phyloP scores from a whole-genome alignment of 2,329 filamentous ascomycete species.

The Teratosphaeria gauchensis region DNA sequence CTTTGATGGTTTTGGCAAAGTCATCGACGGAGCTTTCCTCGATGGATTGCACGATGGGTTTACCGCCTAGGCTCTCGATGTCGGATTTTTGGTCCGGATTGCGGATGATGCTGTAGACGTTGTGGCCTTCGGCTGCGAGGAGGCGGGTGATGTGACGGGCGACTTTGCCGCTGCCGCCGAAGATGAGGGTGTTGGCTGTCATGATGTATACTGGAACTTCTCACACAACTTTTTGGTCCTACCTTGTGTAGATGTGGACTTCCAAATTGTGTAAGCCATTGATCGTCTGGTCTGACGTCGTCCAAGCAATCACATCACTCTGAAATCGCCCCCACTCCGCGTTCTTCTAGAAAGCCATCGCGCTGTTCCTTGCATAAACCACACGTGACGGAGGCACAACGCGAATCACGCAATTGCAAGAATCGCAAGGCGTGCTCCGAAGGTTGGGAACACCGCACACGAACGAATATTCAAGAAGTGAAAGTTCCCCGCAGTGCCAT shows the following conservation, averaged over 20 bases:
- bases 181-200: constrained; percentile 21
- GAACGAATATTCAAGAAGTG: background rate
- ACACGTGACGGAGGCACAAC: background rate
- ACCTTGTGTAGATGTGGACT: background rate
- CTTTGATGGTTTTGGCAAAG: constrained; percentile 29
- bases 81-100: constrained; percentile 24
- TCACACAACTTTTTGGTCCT: background rate
- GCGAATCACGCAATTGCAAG: background rate
- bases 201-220: background rate
- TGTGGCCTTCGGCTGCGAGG: constrained; percentile 18
- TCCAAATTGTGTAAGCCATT: background rate
- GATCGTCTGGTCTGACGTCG: background rate
- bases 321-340: background rate
- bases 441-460: background rate
- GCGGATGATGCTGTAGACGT: constrained; percentile 27
- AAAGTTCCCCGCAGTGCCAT: background rate
- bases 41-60: constrained; percentile 35
- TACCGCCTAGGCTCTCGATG: constrained; percentile 33
- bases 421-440: background rate
- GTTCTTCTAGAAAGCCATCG: background rate
- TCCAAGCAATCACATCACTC: background rate
- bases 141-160: constrained; percentile 26
- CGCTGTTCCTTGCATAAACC: background rate
- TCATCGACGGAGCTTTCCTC: constrained; percentile 30
- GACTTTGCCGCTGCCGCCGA: constrained; percentile 29